Evolutionary conservation across 1,284 basidiomycete genomes (phyloP).

Genomic region (Cutaneotrichosporon arboriforme): DNA sequence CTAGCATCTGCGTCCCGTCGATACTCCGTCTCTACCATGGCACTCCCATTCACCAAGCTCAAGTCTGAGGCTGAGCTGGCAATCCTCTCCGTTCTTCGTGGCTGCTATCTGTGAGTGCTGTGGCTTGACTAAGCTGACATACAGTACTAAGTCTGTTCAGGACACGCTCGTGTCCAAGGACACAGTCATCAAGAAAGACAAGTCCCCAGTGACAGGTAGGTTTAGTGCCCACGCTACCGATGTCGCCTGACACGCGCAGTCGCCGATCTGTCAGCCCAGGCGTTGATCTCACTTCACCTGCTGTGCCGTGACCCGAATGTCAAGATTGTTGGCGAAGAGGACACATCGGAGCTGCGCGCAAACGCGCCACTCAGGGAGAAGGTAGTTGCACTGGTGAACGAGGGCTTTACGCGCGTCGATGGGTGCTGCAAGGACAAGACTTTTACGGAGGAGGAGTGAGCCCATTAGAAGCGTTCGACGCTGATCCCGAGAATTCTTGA

Average conservation of each 20-base stretch:
- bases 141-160: conserved; percentile 78
- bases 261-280: conserved; percentile 85
- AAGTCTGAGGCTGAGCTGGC: conserved; percentile 57
- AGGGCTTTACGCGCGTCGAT: conserved; percentile 55
- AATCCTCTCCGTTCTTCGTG: conserved; percentile 81
- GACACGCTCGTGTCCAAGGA: conserved; percentile 80
- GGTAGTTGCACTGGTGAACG: conserved; percentile 77
- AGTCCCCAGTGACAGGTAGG: conserved; percentile 87
- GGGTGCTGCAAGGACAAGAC: conserved; percentile 37
- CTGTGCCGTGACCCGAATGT: conserved; percentile 76
- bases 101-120: conserved; percentile 55
- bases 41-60: conserved; percentile 38
- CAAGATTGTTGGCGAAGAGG: conserved; percentile 92
- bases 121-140: neutral
- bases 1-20: too few relatives aligned
- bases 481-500: conserved; percentile 60
- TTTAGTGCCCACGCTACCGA: neutral
- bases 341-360: conserved; percentile 69
- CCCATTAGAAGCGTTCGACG: conserved; percentile 34
- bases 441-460: conserved; percentile 49
- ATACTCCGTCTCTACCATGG: neutral
- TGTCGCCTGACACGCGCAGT: conserved; percentile 53
- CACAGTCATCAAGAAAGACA: conserved; percentile 85
- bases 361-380: conserved; percentile 58
- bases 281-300: conserved; percentile 72